Evolutionary conservation across 1,284 basidiomycete species (phyloP).

Genomic region (Irpex sp.): DNA sequence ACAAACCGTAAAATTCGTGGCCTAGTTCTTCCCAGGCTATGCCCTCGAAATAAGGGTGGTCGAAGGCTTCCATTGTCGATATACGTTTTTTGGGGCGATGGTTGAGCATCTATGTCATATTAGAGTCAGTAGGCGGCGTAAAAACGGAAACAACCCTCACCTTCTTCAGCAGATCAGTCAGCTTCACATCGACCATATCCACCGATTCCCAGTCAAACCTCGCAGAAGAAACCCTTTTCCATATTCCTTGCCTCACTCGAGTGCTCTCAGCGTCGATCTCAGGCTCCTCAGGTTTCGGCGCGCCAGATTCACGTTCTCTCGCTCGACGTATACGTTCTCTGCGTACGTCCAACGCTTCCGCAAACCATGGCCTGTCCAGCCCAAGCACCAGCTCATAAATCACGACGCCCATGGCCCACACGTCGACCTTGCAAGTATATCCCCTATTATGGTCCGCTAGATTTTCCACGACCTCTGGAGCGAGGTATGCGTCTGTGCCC

Average conservation of each 20-base stretch:
- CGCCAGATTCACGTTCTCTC: not conserved
- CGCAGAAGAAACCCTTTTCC: not conserved
- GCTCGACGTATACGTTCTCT: not conserved
- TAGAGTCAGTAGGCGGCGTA: not conserved
- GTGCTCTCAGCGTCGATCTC: not conserved
- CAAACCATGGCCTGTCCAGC: not conserved
- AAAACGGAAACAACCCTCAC: not conserved
- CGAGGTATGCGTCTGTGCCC: slow-evolving; percentile 10
- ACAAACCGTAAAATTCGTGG: not conserved
- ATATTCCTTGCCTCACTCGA: not conserved
- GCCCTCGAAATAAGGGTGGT: not conserved
- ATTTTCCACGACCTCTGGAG: slow-evolving; percentile 6
- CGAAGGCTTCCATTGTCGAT: not conserved
- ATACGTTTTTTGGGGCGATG: not conserved
- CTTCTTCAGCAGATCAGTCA: not conserved
- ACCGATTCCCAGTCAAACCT: not conserved
- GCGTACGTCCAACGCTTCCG: not conserved
- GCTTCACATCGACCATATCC: not conserved
- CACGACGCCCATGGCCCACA: slow-evolving; percentile 11
- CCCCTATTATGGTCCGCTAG: not conserved
- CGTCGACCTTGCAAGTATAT: not conserved
- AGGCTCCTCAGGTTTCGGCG: not conserved
- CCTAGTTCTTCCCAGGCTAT: not conserved
- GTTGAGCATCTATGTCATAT: not conserved
- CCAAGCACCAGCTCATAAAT: not conserved